Evolutionary conservation across 2,329 filamentous ascomycete species (phyloP), one percentile per base, ranked within the genome.

Genomic region (Fusarium falciforme): DNA sequence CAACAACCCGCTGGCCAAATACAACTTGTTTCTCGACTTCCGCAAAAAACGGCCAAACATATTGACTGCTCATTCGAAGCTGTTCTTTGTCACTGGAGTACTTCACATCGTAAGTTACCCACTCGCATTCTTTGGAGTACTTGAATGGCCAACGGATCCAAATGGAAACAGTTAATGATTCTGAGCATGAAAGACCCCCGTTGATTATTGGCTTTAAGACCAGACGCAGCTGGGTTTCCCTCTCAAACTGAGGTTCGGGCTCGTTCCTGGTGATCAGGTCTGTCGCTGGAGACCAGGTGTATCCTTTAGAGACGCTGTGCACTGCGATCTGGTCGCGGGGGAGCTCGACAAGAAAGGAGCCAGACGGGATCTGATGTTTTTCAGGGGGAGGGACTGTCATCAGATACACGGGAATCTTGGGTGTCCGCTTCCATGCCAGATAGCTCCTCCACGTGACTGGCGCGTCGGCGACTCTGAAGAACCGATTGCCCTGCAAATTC

Each of bases 401-500:
- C 5, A 44, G 40, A 25, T 44, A 44, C 11, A 7, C 12, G 11
- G 20, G 11, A 6, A 44, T 8, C 2, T 25, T 44, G 11, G 11
- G 20, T 20, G 40, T 22, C 20, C 4, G 20, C 5, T 25, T 16
- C 40, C 40, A 44, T 22, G 3, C 6, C 20, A 16, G 20, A 8
- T 16, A 3, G 4, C 7, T 8, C 11, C 3, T 44, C 40, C n/a
- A 44, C 20, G 6, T 3, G 4, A 22, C 3, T 22, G 40, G 11
- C 20, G 6, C 4, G 5, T 8, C 8, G 0, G 6, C 1, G 5
- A 8, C 5, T 44, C 40, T 6, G 4, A 4, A 14, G n/a, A 44
- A 25, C 20, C n/a, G n/a, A 14, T 22, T 20, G 11, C 40, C n/a
- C 2, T 8, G 20, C 3, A 22, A 6, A 7, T 42, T 11, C 5